phyloP scores from a whole-genome alignment of 345 rosid genomes.

The Cardamine resedifolia region DNA sequence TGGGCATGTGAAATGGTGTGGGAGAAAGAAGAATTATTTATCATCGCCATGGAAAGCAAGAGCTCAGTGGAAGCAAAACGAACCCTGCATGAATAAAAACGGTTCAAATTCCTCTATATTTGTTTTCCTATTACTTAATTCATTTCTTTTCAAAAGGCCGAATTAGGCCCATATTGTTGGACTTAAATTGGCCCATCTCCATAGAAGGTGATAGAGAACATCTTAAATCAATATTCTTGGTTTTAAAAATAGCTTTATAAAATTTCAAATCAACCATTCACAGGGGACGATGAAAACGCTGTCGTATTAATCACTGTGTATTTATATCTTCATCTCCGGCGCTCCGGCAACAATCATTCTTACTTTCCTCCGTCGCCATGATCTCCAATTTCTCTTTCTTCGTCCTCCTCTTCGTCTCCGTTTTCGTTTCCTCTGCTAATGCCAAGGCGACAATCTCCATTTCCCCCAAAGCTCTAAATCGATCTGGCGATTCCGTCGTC shows the following conservation, averaged over 20 bases:
- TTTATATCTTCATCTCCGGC: neutral
- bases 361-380: slow-evolving; percentile 4
- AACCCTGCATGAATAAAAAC: slow-evolving; percentile 14
- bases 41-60: slow-evolving; percentile 30
- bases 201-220: slow-evolving; percentile 14
- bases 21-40: slow-evolving; percentile 17
- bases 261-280: neutral
- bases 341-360: slow-evolving; percentile 16
- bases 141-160: neutral
- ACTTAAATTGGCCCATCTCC: neutral
- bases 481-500: slow-evolving; percentile 63
- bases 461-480: slow-evolving; percentile 49
- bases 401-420: slow-evolving; percentile 26
- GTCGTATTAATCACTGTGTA: neutral
- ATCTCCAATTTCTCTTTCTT: slow-evolving; percentile 33
- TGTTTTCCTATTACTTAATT: neutral
- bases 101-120: slow-evolving; percentile 12
- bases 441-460: slow-evolving; percentile 43
- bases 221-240: neutral
- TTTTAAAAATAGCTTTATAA: neutral
- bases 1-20: slow-evolving; percentile 24
- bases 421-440: slow-evolving; percentile 21
- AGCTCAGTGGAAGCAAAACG: slow-evolving; percentile 31
- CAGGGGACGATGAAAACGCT: neutral
- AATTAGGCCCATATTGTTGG: neutral